These are phyloP conservation scores for Punctularia strigosozonata DNA, from an alignment of 768 basidiomycete species.

Conservation along the genomic window DNA sequence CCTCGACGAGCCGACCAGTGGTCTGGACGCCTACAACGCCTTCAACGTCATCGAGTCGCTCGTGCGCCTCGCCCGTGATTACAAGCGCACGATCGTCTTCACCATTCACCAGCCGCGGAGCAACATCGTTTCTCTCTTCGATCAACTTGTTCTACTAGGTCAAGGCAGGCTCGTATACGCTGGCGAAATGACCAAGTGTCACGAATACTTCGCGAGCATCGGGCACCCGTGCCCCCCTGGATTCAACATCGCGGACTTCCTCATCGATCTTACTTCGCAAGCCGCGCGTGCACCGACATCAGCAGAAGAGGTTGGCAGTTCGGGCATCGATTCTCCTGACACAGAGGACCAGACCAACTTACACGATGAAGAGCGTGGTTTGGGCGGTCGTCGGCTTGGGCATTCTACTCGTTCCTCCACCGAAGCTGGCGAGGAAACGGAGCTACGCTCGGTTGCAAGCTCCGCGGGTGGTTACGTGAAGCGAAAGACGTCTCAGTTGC, in stretches of 20 bases:
- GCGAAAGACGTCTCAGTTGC: conserved; percentile 61
- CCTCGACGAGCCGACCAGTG: conserved; percentile 95
- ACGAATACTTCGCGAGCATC: conserved; percentile 68
- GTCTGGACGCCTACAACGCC: conserved; percentile 94
- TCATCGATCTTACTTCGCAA: conserved; percentile 57
- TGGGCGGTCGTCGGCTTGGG: conserved; percentile 11
- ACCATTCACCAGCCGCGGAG: conserved; percentile 98
- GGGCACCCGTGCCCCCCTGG: conserved; percentile 83
- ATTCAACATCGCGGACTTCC: conserved; percentile 94
- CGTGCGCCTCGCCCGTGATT: conserved; percentile 73
- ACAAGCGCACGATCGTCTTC: conserved; percentile 92
- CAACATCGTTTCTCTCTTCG: conserved; percentile 94
- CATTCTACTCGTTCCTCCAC: conserved; percentile 19
- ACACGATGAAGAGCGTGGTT: conserved; percentile 62
- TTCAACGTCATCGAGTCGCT: conserved; percentile 89
- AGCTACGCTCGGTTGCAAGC: conserved; percentile 34
- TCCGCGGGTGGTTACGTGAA: conserved; percentile 42
- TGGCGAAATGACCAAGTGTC: conserved; percentile 63
- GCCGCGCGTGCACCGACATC: no score
- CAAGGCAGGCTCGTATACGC: conserved; percentile 79
- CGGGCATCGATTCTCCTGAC: no score
- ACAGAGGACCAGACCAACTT: conserved; percentile 30
- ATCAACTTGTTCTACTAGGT: conserved; percentile 79
- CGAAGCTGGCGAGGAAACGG: conserved; percentile 32
- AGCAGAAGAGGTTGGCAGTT: no score